Percentiles rank a stretch among this genome's conserved stretches.
Evolutionary conservation across 75 land plant species (phyloP).

Genomic region (Selaginella moellendorffii): DNA sequence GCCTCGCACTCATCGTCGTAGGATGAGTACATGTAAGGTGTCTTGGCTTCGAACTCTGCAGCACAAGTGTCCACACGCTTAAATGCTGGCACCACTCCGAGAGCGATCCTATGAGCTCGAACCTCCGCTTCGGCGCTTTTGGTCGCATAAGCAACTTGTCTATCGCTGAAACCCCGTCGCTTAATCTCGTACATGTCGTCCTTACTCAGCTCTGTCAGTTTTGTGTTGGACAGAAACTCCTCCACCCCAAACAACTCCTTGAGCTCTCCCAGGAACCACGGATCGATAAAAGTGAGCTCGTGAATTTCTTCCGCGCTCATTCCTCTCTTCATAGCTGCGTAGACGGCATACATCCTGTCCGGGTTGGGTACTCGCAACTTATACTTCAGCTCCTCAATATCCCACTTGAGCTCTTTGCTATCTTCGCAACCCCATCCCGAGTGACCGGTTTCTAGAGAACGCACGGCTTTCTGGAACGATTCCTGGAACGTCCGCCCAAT

Average conservation of each 20-base stretch:
- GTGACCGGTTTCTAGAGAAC: conserved; percentile 84
- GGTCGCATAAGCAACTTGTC: conserved; percentile 86
- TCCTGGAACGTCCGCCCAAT: conserved; percentile 95
- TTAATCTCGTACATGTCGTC: conserved; percentile 80
- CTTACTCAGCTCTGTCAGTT: conserved; percentile 46
- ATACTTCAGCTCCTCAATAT: conserved; percentile 82
- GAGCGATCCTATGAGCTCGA: conserved; percentile 43
- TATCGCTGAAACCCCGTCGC: conserved; percentile 88
- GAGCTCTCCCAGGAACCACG: conserved; percentile 86
- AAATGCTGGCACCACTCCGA: conserved; percentile 78
- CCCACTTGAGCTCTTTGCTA: conserved; percentile 80
- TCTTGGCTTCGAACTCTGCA: conserved; percentile 97
- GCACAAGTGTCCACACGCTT: conserved; percentile 99
- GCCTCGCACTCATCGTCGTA: conserved; percentile 97
- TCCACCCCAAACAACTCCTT: conserved; percentile 72
- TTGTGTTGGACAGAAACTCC: conserved; percentile 39
- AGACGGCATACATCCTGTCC: conserved; percentile 74
- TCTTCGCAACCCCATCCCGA: conserved; percentile 90
- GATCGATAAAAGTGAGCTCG: conserved; percentile 73
- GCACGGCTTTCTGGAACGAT: conserved; percentile 92
- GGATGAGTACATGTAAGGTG: conserved; percentile 95
- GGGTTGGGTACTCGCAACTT: conserved; percentile 80
- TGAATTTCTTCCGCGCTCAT: conserved; percentile 77
- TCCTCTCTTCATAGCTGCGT: conserved; percentile 96
- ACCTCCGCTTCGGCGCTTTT: conserved; percentile 55